Base-by-base conservation (phyloP, 73 alveolate species). In the Paramecium octaurelia region DNA sequence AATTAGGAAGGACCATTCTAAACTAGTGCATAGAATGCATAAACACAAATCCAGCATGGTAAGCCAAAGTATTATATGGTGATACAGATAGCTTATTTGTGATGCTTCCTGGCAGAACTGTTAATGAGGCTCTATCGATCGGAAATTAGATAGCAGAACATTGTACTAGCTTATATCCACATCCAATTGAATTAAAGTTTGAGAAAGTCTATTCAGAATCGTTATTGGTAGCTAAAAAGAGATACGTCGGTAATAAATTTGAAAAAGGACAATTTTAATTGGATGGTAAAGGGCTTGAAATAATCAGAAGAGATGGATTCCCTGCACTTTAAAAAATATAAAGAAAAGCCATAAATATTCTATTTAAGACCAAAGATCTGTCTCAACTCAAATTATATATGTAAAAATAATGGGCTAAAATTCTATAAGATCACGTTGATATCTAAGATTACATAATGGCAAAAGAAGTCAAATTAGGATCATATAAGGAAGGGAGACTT, bases 31-130 rank as follows among this genome's bases (percentile, higher is more conserved):
- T 69, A 29, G 93, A 86, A 57, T 16, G 77, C 18, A 86, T 86
- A 1, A 54, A 86, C 16, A 18, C 50, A 20, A 86, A 48, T 54
- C 35, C 73, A 14, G 86, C 64, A 59, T 92, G 95, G 93, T 97
- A 95, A 24, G 97, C 98, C 46, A 95, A 96, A 93, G 99, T 99
- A 58, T 95, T 99, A 48, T 99, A 99, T 95, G 99, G 99, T 23
- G 99, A 99, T 93, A 99, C 99, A 20, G 99, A 98, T 91, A 98
- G 99, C 21, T 85, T 98, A 87, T 98, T 99, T 93, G 97, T 98
- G 18, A 83, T 95, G 38, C 93, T 97, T 23, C 93, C 93, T 83
- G 98, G 97, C 34, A 75, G 94, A 91, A 86, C 96, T n/a, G 70
- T 95, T 10, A 98, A 97, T 92, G 93, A 97, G 85, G 98, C 99